Base-by-base conservation (phyloP, 129 eudicot species). In the Oenanthe sinensis region DNA sequence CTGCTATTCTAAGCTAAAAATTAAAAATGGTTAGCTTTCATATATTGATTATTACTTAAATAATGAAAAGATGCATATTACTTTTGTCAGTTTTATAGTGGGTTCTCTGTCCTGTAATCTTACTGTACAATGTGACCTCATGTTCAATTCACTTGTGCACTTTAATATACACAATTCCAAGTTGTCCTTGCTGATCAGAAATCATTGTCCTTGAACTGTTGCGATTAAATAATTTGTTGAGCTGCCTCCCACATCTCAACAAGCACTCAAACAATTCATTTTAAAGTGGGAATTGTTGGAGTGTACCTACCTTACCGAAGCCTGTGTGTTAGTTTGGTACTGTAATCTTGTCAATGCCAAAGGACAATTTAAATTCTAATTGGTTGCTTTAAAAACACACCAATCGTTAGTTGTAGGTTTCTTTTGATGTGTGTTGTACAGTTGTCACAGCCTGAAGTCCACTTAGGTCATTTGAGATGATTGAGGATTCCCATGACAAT, bases 151-250 rank as follows among this genome's bases (percentile, higher is more conserved):
- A 71, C 48, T 20, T 12, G 22, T 19, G 54, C 68, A 60, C 68
- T 60, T 60, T 60, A 24, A 60, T 60, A n/a, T 22, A 42, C 54
- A 4, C 36, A 43, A 73, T 15, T 4, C n/a, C 0, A 22, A 44
- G 76, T 58, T 58, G 54, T 73, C 36, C 37, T n/a, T n/a, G 55
- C 76, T 42, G 76, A 73, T 12, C 36, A 73, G 76, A 73, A 73
- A 44, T 43, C 76, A 73, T 24, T 44, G 54, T 44, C 76, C 36
- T 44, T n/a, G 37, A 12, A 73, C 1, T 43, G 20, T n/a, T 22
- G 55, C 1, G 16, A n/a, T 12, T 44, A 0, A 8, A 22, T 73
- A 73, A 73, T 12, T n/a, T 42, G 55, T 22, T 73, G 54, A 73
- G 55, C 76, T 73, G 55, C 55, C 55, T 45, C 54, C 20, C 54